phyloP scores from a whole-genome alignment of 331 rosid genomes.

The Arachis monticola region DNA sequence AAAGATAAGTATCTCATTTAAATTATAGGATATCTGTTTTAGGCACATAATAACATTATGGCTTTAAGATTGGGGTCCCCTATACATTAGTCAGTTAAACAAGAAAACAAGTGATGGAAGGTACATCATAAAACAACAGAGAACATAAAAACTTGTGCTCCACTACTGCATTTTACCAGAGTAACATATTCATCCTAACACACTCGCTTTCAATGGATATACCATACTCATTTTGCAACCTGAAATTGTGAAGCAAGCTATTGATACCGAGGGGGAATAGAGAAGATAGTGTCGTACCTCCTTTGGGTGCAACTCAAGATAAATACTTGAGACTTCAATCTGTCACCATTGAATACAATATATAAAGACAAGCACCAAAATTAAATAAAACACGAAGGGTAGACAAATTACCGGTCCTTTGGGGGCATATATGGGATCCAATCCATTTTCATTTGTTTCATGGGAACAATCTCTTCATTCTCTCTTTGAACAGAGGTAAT shows the following conservation, averaged over 20 bases:
- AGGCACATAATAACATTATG: too few relatives aligned
- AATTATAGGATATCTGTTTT: too few relatives aligned
- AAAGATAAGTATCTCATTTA: too few relatives aligned
- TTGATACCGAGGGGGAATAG: neutral
- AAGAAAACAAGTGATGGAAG: too few relatives aligned
- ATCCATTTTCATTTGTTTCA: constrained; percentile 86
- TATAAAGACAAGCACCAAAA: too few relatives aligned
- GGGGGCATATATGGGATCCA: constrained; percentile 80
- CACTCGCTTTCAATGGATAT: too few relatives aligned
- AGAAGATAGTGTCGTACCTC: constrained; percentile 44
- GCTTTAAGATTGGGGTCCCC: too few relatives aligned
- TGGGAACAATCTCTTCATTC: constrained; percentile 74
- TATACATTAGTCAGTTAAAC: too few relatives aligned
- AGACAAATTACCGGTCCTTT: constrained; percentile 55
- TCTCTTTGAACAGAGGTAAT: constrained; percentile 73
- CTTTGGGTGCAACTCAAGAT: constrained; percentile 83
- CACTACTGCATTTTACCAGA: too few relatives aligned
- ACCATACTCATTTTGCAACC: neutral
- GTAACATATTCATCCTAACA: too few relatives aligned
- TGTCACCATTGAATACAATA: constrained; percentile 18
- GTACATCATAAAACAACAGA: too few relatives aligned
- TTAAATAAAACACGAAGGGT: neutral
- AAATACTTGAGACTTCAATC: constrained; percentile 64
- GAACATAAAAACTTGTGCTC: too few relatives aligned
- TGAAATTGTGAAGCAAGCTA: constrained; percentile 4